Percentiles rank a stretch among this genome's conserved stretches.
Conservation (phyloP, 306 rosid genomes). For the Cercis canadensis region DNA sequence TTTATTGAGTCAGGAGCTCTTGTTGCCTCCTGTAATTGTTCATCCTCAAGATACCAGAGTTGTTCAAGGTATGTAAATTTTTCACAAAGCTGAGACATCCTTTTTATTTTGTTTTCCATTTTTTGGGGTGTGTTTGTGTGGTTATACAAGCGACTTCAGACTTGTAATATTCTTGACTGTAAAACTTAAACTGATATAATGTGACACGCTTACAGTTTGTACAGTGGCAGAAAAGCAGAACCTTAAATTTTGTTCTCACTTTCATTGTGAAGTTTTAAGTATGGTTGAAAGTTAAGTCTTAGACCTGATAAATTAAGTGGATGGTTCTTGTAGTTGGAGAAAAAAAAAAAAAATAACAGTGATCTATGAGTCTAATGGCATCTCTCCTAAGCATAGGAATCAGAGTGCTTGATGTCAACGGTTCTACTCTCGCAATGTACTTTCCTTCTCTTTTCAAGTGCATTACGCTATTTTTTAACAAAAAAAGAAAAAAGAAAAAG, state of each 20-base stretch:
- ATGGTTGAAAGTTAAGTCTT: background rate
- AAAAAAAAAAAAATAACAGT: too few species aligned
- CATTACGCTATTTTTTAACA: too few species aligned
- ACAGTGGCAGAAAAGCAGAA: background rate
- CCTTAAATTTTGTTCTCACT: background rate
- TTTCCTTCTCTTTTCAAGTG: too few species aligned
- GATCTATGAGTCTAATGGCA: too few species aligned
- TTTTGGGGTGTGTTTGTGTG: background rate
- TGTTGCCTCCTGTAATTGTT: slow-evolving; percentile 37
- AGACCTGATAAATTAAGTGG: background rate
- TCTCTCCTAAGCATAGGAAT: too few species aligned
- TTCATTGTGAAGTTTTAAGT: background rate
- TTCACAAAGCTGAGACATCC: too few species aligned
- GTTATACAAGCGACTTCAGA: slow-evolving; percentile 6
- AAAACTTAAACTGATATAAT: slow-evolving; percentile 18
- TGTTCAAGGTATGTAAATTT: slow-evolving; percentile 53
- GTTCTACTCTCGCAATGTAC: too few species aligned
- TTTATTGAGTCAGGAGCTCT: slow-evolving; percentile 54
- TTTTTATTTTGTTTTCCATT: background rate
- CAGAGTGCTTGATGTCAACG: too few species aligned
- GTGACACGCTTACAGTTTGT: background rate
- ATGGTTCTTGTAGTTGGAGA: slow-evolving; percentile 19
- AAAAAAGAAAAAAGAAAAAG: too few species aligned
- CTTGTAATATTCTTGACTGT: slow-evolving; percentile 22
- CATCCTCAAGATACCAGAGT: slow-evolving; percentile 54